Conservation (phyloP, 192 early-diverging fungal species). For the Linnemannia hyalina region DNA sequence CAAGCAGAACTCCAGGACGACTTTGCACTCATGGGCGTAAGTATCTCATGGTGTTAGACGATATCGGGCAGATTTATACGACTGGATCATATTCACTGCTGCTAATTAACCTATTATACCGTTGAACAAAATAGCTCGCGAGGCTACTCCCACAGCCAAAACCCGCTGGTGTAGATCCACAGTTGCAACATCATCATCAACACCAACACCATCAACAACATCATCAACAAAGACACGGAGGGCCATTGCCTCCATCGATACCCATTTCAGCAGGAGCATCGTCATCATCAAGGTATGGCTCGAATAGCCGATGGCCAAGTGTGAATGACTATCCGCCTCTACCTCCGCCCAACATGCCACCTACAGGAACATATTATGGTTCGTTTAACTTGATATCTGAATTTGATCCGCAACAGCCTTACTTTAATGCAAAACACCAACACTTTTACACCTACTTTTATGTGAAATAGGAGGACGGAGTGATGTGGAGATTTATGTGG, state of each 20-base stretch:
- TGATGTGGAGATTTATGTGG: constrained; percentile 49
- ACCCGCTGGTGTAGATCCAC: background rate
- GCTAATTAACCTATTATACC: background rate
- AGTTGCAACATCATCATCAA: background rate
- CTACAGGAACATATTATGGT: constrained; percentile 37
- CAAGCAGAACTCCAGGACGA: constrained; percentile 60
- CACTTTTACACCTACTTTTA: no score
- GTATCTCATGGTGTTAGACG: background rate
- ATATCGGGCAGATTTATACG: background rate
- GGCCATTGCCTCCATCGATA: constrained; percentile 23
- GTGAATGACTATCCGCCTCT: constrained; percentile 25
- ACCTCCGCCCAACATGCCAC: constrained; percentile 8
- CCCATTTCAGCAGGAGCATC: constrained; percentile 17
- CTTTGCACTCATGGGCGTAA: constrained; percentile 57
- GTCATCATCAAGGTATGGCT: background rate
- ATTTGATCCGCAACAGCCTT: background rate
- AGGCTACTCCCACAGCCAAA: constrained; percentile 14
- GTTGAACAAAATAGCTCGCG: constrained; percentile 18
- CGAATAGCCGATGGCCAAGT: constrained; percentile 26
- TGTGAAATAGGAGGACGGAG: constrained; percentile 7
- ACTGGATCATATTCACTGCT: background rate
- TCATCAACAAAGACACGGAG: background rate
- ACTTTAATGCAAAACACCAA: background rate
- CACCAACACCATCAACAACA: constrained; percentile 1
- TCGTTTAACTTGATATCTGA: background rate